Conservation (phyloP, 805 yeast genomes). For the Candida sonorensis region DNA sequence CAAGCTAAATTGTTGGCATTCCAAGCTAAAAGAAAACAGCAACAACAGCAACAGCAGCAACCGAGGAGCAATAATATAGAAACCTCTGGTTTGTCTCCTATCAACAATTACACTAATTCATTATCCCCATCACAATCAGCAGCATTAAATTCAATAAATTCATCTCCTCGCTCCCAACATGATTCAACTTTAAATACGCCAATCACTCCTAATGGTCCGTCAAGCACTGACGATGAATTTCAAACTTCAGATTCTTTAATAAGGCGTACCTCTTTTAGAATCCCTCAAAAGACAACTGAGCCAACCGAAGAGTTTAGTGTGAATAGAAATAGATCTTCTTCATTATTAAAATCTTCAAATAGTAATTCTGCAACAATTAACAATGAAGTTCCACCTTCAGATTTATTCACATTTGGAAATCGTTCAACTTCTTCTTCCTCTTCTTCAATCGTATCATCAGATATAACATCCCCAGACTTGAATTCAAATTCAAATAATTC, state of each 20-base stretch:
- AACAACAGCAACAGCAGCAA: constrained; percentile 11
- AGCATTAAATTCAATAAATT: constrained; percentile 2
- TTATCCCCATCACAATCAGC: background rate
- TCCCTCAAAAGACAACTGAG: constrained; percentile 10
- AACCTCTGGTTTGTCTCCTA: too few species aligned
- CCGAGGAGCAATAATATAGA: too few species aligned
- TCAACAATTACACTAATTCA: constrained; percentile 2
- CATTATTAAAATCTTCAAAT: background rate
- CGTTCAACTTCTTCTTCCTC: background rate
- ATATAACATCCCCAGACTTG: too few species aligned
- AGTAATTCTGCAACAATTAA: background rate
- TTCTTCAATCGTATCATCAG: background rate
- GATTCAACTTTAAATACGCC: constrained; percentile 4
- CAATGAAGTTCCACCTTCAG: too few species aligned
- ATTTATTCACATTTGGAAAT: constrained; percentile 1
- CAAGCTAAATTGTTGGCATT: constrained; percentile 86
- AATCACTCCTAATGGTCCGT: constrained; percentile 7
- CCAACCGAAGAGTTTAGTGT: background rate
- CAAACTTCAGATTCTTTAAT: constrained; percentile 4
- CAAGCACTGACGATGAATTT: constrained; percentile 6
- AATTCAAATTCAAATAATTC: too few species aligned
- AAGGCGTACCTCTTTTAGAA: constrained; percentile 22
- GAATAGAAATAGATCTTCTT: too few species aligned
- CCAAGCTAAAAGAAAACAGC: constrained; percentile 66
- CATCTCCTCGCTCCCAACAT: constrained; percentile 3